Percentiles rank a stretch among this genome's conserved stretches.
phyloP scores from a whole-genome alignment of 2,329 filamentous ascomycete genomes.

The Lasiodiplodia citricola region DNA sequence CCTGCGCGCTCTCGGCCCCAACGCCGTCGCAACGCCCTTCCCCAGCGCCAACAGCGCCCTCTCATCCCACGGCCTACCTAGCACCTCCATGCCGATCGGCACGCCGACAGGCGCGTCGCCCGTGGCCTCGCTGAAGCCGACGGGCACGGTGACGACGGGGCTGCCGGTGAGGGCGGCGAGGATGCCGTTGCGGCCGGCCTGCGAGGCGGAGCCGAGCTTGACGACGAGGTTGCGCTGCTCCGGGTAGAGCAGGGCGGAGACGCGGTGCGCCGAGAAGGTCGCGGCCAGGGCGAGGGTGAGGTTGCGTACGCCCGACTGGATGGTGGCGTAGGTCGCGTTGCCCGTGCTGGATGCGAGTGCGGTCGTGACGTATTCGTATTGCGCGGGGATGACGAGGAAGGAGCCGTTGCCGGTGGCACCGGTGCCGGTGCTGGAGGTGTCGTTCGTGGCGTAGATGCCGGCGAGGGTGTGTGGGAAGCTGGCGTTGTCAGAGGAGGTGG shows the following conservation, averaged over 20 bases:
- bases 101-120: constrained; percentile 61
- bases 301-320: constrained; percentile 56
- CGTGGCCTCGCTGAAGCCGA: constrained; percentile 57
- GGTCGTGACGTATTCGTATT: constrained; percentile 61
- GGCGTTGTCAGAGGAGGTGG: constrained; percentile 45
- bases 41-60: constrained; percentile 60
- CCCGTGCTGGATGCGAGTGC: constrained; percentile 58
- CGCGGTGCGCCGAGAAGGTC: constrained; percentile 55
- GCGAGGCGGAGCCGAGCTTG: constrained; percentile 60
- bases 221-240: constrained; percentile 69
- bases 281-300: constrained; percentile 58
- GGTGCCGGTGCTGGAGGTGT: constrained; percentile 38
- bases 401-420: constrained; percentile 39
- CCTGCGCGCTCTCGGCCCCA: constrained; percentile 51
- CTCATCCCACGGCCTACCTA: constrained; percentile 64
- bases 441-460: constrained; percentile 54
- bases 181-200: constrained; percentile 65
- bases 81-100: constrained; percentile 68
- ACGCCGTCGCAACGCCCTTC: constrained; percentile 50
- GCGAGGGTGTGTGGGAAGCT: constrained; percentile 52
- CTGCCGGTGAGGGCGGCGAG: constrained; percentile 59
- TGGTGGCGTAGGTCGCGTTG: constrained; percentile 56
- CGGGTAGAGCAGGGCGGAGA: constrained; percentile 68
- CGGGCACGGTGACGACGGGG: constrained; percentile 60
- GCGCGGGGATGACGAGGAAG: constrained; percentile 65